These are phyloP conservation scores for Hysterium pulicare DNA, from an alignment of 2,329 filamentous ascomycete species.

Conservation along the genomic window DNA sequence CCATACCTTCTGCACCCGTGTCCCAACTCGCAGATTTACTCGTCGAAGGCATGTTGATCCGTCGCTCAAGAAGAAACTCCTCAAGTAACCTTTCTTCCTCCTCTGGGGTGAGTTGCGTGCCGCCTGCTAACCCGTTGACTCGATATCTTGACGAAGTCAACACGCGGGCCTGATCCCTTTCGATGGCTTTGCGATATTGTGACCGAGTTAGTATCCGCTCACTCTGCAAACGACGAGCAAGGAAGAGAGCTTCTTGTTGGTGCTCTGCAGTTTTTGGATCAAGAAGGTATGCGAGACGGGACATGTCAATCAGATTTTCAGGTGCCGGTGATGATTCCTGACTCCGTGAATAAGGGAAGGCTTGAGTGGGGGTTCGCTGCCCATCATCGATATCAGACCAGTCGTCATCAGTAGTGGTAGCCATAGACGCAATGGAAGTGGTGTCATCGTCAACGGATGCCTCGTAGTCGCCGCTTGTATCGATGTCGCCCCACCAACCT, in stretches of 20 bases:
- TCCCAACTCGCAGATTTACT: conserved; percentile 55
- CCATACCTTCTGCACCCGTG: conserved; percentile 69
- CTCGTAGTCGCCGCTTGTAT: conserved; percentile 75
- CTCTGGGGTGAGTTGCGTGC: conserved; percentile 33
- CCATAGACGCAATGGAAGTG: conserved; percentile 61
- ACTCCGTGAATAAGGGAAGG: conserved; percentile 47
- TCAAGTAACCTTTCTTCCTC: conserved; percentile 60
- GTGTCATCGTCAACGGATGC: conserved; percentile 65
- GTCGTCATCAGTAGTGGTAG: conserved; percentile 41
- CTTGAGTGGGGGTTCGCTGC: conserved; percentile 71
- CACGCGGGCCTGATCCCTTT: conserved; percentile 67
- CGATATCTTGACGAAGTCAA: conserved; percentile 47
- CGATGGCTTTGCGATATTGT: conserved; percentile 65
- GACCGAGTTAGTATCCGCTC: conserved; percentile 76
- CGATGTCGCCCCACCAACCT: conserved; percentile 79
- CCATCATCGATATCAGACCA: conserved; percentile 49
- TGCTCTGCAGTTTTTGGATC: conserved; percentile 76
- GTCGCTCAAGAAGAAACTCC: conserved; percentile 55
- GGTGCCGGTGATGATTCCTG: conserved; percentile 55
- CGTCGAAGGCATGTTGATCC: conserved; percentile 32
- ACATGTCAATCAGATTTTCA: conserved; percentile 52
- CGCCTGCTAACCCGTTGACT: conserved; percentile 32
- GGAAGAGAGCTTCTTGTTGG: conserved; percentile 72
- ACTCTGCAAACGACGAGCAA: conserved; percentile 74
- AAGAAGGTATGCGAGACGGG: conserved; percentile 74